Evolutionary conservation across 2,329 filamentous ascomycete genomes (phyloP).

Genomic region (Phialophora tarda): DNA sequence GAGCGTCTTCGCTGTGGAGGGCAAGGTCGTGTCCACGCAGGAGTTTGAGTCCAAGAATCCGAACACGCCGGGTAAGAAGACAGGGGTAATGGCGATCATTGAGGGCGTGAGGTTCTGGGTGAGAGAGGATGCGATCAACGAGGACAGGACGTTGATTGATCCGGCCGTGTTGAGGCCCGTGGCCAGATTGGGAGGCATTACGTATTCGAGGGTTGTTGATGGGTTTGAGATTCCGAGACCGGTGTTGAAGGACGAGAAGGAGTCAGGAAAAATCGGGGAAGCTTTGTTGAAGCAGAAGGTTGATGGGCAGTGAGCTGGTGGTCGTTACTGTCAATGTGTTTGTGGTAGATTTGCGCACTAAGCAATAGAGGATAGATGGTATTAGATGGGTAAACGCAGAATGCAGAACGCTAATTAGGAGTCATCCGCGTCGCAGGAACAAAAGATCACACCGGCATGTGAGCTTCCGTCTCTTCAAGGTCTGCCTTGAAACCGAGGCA

Average conservation of each 20-base stretch:
- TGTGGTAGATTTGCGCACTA: background rate
- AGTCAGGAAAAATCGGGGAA: constrained; percentile 54
- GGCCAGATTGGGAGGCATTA: constrained; percentile 78
- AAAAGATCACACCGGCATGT: background rate
- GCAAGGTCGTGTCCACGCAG: constrained; percentile 71
- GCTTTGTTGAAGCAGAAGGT: constrained; percentile 82
- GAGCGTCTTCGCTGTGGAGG: constrained; percentile 82
- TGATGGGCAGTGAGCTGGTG: constrained; percentile 70
- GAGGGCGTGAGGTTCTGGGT: constrained; percentile 90
- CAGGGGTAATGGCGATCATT: constrained; percentile 74
- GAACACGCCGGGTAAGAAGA: constrained; percentile 71
- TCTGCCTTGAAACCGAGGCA: background rate
- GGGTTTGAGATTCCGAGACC: constrained; percentile 73
- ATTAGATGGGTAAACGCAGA: background rate
- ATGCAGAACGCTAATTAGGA: background rate
- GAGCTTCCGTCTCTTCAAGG: background rate
- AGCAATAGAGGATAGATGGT: background rate
- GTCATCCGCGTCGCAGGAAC: too few relatives aligned
- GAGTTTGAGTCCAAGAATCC: constrained; percentile 76
- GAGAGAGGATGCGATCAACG: constrained; percentile 83
- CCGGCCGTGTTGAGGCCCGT: constrained; percentile 77
- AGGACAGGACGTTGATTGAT: constrained; percentile 75
- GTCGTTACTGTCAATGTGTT: background rate
- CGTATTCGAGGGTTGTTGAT: constrained; percentile 74
- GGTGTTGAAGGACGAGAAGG: constrained; percentile 45